Evolutionary conservation across 1,284 basidiomycete species (phyloP).

Genomic region (Fomitopsis palustris): DNA sequence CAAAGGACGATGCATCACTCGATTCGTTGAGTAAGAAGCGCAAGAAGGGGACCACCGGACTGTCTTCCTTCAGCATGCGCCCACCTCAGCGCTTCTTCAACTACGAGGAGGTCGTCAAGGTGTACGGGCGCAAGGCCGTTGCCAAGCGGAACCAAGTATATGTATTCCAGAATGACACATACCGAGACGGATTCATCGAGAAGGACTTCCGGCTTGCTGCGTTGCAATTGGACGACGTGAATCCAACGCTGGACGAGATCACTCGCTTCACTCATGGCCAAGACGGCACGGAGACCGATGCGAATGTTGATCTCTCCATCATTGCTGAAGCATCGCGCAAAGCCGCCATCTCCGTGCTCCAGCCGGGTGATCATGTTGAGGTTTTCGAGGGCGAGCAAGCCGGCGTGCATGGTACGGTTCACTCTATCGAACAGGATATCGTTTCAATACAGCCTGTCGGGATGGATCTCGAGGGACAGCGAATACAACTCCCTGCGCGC

Average conservation of each 20-base stretch:
- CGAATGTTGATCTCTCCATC: conserved; percentile 71
- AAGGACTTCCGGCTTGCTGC: conserved; percentile 90
- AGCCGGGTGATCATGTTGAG: conserved; percentile 96
- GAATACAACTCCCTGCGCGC: conserved; percentile 83
- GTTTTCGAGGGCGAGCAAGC: conserved; percentile 97
- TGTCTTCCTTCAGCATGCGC: conserved; percentile 52
- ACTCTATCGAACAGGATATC: conserved; percentile 85
- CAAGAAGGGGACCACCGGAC: conserved; percentile 56
- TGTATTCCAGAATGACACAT: conserved; percentile 92
- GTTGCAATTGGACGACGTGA: conserved; percentile 85
- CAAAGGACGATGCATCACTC: conserved; percentile 69
- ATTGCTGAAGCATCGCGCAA: conserved; percentile 89
- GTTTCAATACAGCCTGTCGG: conserved; percentile 83
- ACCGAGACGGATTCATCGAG: conserved; percentile 92
- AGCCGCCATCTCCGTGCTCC: conserved; percentile 85
- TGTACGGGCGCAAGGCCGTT: conserved; percentile 78
- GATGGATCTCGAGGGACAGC: conserved; percentile 80
- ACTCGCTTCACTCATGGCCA: conserved; percentile 79
- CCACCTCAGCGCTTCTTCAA: conserved; percentile 95
- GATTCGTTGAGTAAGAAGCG: conserved; percentile 60
- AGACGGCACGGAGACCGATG: conserved; percentile 61
- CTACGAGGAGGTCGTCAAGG: conserved; percentile 88
- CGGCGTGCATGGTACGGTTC: conserved; percentile 90
- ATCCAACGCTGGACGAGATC: conserved; percentile 96
- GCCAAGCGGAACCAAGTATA: conserved; percentile 70